Percentiles rank a stretch among this genome's conserved stretches.
Conservation (phyloP, 148 eudicot species). For the Diospyros lotus region DNA sequence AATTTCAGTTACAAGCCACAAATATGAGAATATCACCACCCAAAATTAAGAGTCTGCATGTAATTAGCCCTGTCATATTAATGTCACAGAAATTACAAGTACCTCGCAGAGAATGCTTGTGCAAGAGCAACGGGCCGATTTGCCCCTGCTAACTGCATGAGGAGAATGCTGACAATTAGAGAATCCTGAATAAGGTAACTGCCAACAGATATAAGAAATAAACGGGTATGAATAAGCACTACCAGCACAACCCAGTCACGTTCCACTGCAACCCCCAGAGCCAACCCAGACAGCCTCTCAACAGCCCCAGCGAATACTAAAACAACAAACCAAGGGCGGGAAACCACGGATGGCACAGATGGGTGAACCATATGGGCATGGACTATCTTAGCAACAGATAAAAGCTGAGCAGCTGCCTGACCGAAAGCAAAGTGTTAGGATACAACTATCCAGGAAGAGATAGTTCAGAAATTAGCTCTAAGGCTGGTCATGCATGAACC, state of each 20-base stretch:
- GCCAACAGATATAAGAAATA: no score
- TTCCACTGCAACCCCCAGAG: conserved; percentile 89
- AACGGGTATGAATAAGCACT: conserved; percentile 4
- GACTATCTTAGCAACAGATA: conserved; percentile 82
- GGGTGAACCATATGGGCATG: conserved; percentile 51
- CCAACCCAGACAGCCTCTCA: conserved; percentile 81
- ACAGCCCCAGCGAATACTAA: conserved; percentile 80
- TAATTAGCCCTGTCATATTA: background rate
- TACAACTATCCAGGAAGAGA: conserved; percentile 1
- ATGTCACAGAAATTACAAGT: background rate
- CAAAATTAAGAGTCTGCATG: background rate
- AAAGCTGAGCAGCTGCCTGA: conserved; percentile 80
- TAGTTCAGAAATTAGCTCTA: background rate
- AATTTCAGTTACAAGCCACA: background rate
- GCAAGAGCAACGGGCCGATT: conserved; percentile 95
- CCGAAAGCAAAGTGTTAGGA: conserved; percentile 21
- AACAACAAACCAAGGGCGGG: conserved; percentile 77
- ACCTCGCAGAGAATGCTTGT: conserved; percentile 93
- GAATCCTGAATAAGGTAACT: background rate
- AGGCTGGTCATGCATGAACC: background rate
- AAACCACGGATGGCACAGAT: conserved; percentile 45
- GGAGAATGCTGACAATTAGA: conserved; percentile 9
- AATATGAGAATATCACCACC: conserved; percentile 4
- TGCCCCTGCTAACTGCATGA: conserved; percentile 74
- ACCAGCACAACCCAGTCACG: conserved; percentile 99